These are phyloP conservation scores for Dipteronia dyeriana DNA, from an alignment of 345 rosid species.

Conservation along the genomic window DNA sequence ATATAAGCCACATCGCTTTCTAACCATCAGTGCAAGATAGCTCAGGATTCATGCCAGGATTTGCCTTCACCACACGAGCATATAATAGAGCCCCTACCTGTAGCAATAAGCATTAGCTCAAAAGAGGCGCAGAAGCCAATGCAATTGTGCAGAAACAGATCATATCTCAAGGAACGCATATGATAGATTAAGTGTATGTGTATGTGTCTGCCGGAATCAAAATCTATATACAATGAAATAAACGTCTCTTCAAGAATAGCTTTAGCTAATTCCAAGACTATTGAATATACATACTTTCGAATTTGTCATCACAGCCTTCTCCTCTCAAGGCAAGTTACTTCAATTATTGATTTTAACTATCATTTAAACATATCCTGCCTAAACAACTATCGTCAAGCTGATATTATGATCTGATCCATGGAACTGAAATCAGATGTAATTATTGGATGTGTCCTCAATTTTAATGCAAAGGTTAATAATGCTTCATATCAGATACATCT, in stretches of 20 bases:
- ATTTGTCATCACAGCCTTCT: background rate
- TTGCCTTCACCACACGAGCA: slow-evolving; percentile 75
- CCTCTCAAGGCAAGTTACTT: background rate
- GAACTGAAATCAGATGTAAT: background rate
- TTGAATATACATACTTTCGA: background rate
- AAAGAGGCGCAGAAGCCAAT: background rate
- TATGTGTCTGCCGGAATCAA: background rate
- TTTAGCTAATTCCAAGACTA: background rate
- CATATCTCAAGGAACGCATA: background rate
- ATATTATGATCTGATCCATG: background rate
- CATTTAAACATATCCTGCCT: background rate
- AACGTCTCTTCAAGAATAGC: background rate
- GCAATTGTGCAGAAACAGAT: background rate
- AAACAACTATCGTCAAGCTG: background rate
- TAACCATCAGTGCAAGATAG: slow-evolving; percentile 72
- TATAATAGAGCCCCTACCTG: slow-evolving; percentile 79
- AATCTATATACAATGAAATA: background rate
- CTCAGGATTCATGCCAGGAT: slow-evolving; percentile 73
- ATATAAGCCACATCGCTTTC: slow-evolving; percentile 22
- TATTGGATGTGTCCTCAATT: background rate
- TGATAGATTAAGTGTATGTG: background rate
- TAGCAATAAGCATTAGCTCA: slow-evolving; percentile 21
- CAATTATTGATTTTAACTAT: background rate
- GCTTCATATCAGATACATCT: slow-evolving; percentile 10
- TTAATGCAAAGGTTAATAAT: background rate